phyloP scores from a whole-genome alignment of 805 yeast genomes.

The Metschnikowia corniflorae region DNA sequence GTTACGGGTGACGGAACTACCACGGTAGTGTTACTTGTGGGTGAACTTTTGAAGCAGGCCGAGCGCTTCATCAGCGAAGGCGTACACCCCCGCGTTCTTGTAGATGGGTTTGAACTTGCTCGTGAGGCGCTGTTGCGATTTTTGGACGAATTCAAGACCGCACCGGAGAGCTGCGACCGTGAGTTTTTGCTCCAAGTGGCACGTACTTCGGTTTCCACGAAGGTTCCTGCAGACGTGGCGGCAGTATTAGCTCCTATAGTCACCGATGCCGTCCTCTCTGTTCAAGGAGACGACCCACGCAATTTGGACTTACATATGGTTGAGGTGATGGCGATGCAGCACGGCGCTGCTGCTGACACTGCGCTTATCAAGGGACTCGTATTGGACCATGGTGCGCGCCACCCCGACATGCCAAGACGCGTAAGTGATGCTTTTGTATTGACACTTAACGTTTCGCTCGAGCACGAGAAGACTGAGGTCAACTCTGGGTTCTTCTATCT shows the following conservation, averaged over 20 bases:
- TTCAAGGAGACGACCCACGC: conserved; percentile 47
- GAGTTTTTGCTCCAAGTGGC: conserved; percentile 91
- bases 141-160: conserved; percentile 62
- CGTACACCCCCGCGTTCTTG: conserved; percentile 89
- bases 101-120: conserved; percentile 93
- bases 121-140: conserved; percentile 69
- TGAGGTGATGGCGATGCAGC: conserved; percentile 98
- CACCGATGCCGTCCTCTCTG: conserved; percentile 90
- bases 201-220: conserved; percentile 81
- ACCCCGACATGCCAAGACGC: conserved; percentile 96
- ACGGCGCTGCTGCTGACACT: conserved; percentile 80
- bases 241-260: conserved; percentile 89
- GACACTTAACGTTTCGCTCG: conserved; percentile 89
- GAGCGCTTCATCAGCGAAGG: conserved; percentile 91
- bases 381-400: conserved; percentile 97
- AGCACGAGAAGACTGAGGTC: conserved; percentile 96
- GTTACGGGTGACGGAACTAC: conserved; percentile 99
- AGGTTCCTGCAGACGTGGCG: conserved; percentile 72
- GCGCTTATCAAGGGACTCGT: conserved; percentile 83
- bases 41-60: conserved; percentile 92
- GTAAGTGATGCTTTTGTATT: conserved; percentile 80
- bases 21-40: conserved; percentile 89
- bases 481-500: conserved; percentile 95
- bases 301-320: conserved; percentile 90
- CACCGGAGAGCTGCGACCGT: conserved; percentile 60